Percentiles rank a stretch among this genome's conserved stretches.
Conservation (phyloP, 2,329 filamentous ascomycete species). For the Furcasterigmium furcatum region DNA sequence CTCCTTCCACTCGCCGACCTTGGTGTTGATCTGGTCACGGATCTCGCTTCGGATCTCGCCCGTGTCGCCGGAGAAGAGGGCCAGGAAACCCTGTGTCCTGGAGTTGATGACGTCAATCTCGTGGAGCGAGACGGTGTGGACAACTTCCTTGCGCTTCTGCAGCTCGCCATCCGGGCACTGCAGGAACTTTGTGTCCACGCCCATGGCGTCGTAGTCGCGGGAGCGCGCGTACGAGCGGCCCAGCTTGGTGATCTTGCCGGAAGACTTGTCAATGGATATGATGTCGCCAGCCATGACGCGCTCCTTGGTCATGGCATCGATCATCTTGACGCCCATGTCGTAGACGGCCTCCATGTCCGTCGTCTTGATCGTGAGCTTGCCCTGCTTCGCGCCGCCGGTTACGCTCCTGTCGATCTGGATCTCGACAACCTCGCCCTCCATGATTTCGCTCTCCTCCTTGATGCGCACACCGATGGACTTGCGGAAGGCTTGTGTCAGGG, state of each 20-base stretch:
- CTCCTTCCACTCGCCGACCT: slow-evolving; percentile 98
- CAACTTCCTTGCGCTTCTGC: slow-evolving; percentile 93
- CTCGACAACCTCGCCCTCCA: slow-evolving; percentile 98
- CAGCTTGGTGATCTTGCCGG: slow-evolving; percentile 95
- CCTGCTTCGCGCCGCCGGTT: slow-evolving; percentile 94
- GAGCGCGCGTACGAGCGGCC: slow-evolving; percentile 92
- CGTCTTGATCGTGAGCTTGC: slow-evolving; percentile 98
- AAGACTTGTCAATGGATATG: slow-evolving; percentile 97
- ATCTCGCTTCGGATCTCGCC: slow-evolving; percentile 97
- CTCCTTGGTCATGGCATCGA: slow-evolving; percentile 99
- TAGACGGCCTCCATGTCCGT: slow-evolving; percentile 99
- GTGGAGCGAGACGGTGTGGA: slow-evolving; percentile 94
- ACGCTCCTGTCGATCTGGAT: slow-evolving; percentile 98
- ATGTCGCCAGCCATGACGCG: slow-evolving; percentile 98
- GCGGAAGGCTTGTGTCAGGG: slow-evolving; percentile 96
- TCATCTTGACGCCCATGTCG: slow-evolving; percentile 99
- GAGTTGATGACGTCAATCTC: slow-evolving; percentile 99
- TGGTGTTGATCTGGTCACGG: slow-evolving; percentile 97
- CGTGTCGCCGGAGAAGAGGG: slow-evolving; percentile 95
- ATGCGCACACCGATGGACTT: slow-evolving; percentile 98
- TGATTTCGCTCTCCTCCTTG: slow-evolving; percentile 98
- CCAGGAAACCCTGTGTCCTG: slow-evolving; percentile 94
- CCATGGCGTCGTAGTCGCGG: slow-evolving; percentile 98
- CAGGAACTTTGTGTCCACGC: slow-evolving; percentile 95
- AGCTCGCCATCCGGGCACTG: slow-evolving; percentile 97